These are phyloP conservation scores for Chlorociboria aeruginascens DNA, from an alignment of 495 filamentous ascomycete species.

Conservation along the genomic window DNA sequence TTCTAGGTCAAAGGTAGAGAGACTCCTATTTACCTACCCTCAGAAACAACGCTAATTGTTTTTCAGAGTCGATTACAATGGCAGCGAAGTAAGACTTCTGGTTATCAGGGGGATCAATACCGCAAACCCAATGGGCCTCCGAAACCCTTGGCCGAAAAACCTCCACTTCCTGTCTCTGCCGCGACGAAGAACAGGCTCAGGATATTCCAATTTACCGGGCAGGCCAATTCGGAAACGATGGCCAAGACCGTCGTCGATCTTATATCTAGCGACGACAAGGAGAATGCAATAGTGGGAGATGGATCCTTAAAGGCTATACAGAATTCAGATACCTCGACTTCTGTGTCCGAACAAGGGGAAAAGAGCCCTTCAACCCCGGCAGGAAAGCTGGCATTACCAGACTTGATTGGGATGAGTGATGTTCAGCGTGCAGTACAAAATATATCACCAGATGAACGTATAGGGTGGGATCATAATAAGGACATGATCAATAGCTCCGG, in stretches of 20 bases:
- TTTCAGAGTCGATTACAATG: conserved; percentile 29
- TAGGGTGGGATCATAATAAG: conserved; percentile 54
- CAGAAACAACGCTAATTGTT: not conserved
- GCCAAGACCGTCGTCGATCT: conserved; percentile 8
- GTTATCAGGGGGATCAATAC: conserved; percentile 22
- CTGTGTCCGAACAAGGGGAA: not conserved
- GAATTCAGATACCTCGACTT: conserved; percentile 4
- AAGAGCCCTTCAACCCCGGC: conserved; percentile 62
- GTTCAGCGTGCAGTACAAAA: conserved; percentile 26
- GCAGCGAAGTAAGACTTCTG: conserved; percentile 30
- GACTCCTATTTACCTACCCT: not conserved
- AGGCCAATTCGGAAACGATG: conserved; percentile 1
- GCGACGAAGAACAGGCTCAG: conserved; percentile 38
- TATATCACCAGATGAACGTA: conserved; percentile 57
- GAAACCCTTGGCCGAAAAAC: conserved; percentile 16
- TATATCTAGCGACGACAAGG: conserved; percentile 10
- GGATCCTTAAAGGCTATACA: not conserved
- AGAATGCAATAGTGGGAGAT: conserved; percentile 4
- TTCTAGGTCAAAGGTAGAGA: conserved; percentile 13
- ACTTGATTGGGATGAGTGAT: conserved; percentile 67
- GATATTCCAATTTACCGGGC: conserved; percentile 29
- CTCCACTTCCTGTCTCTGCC: conserved; percentile 29
- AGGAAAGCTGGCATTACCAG: conserved; percentile 60
- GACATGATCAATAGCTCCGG: conserved; percentile 31
- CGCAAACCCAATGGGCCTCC: conserved; percentile 18